Evolutionary conservation across 2,329 filamentous ascomycete species (phyloP), one percentile per base, ranked within the genome.

Genomic region (Hypoxylon sp.): DNA sequence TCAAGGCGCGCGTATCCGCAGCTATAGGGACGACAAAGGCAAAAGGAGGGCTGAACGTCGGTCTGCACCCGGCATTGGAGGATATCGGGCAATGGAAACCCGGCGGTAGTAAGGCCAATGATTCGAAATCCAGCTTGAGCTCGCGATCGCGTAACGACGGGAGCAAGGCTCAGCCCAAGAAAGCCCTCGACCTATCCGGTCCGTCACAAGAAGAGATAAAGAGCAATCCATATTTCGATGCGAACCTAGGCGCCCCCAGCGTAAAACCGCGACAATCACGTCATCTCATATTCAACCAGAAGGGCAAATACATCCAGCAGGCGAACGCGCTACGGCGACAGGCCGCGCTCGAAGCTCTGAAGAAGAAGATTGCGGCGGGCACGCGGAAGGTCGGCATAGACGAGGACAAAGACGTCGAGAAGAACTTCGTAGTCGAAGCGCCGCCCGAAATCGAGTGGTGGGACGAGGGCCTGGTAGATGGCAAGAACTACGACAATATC

Each of bases 401-500:
- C 75, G 95, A 98, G 78, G 95, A 95, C 73, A 82, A 93, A 31
- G 91, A 97, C 69, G 90, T 92, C 54, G 95, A 99, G 79, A 97
- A 95, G 79, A 92, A 94, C 33, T 98, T 95, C 78, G 82, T 96
- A 3, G 89, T 98, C 5, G 91, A 95, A 70, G 86, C 87, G 33
- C 96, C 96, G 8, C 96, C 96, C 3, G 91, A 91, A 6, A 87
- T 98, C 46, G 96, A 99, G 80, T 99, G 96, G 96, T 98, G 95
- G 93, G 96, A 99, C 75, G 95, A 98, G 82, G 93, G 91, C 2
- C 83, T 98, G 17, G 86, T 97, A 14, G 87, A 92, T 57, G 93
- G 91, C 46, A 87, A 88, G 46, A 91, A 87, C 61, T 98, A 98
- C 81, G 87, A 91, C 65, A 85, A 86, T 67, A 88, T 96, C 64